These are phyloP conservation scores for Vaccinium vitisidaea DNA, from an alignment of 148 eudicot species.

Conservation along the genomic window DNA sequence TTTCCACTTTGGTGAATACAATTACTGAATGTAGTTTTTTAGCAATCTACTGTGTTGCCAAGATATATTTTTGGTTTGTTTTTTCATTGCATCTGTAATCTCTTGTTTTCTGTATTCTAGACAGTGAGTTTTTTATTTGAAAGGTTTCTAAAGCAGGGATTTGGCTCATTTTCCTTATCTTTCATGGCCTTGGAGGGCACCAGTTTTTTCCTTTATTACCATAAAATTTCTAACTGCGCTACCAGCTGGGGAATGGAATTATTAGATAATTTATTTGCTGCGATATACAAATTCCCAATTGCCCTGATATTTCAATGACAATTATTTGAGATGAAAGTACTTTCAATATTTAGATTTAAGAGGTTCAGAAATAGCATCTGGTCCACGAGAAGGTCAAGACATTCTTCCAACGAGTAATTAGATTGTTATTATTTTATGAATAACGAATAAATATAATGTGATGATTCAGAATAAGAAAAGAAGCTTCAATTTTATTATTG, in stretches of 20 bases:
- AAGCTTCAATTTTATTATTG: not conserved
- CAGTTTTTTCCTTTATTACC: not conserved
- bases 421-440: not conserved
- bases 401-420: too few relatives aligned
- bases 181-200: conserved; percentile 7
- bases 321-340: not conserved
- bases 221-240: not conserved
- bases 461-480: not conserved
- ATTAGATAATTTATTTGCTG: not conserved
- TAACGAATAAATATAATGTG: not conserved
- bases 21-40: not conserved
- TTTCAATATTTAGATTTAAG: not conserved
- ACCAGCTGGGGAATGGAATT: not conserved
- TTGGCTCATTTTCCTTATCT: not conserved
- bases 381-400: too few relatives aligned
- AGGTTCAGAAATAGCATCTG: not conserved
- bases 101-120: not conserved
- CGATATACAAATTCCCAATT: not conserved
- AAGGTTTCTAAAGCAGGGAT: not conserved
- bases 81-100: not conserved
- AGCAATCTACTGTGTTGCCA: not conserved
- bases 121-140: not conserved
- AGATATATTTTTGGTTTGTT: not conserved
- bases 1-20: not conserved
- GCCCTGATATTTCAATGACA: not conserved